These are phyloP conservation scores for Solanum raphanifolium DNA, from an alignment of 257 asterid genomes.

Conservation along the genomic window DNA sequence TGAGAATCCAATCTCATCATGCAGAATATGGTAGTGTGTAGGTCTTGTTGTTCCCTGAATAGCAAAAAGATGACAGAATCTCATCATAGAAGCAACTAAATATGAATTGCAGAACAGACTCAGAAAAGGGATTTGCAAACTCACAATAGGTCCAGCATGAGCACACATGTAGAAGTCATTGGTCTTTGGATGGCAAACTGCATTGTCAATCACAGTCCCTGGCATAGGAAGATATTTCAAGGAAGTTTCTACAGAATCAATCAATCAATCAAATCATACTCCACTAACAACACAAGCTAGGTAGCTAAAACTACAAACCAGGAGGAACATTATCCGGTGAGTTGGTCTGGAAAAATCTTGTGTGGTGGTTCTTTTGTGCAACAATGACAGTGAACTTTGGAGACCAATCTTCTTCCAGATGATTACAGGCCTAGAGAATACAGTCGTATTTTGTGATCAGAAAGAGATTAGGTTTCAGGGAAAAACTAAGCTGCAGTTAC, in stretches of 20 bases:
- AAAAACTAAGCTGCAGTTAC: background rate
- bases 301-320: slow-evolving; percentile 18
- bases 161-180: slow-evolving; percentile 77
- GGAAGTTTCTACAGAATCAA: background rate
- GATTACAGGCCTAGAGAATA: slow-evolving; percentile 50
- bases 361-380: slow-evolving; percentile 76
- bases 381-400: slow-evolving; percentile 54
- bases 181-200: slow-evolving; percentile 45
- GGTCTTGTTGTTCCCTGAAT: slow-evolving; percentile 70
- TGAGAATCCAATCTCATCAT: slow-evolving; percentile 60
- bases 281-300: background rate
- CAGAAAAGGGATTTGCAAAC: background rate
- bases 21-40: slow-evolving; percentile 62
- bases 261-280: background rate
- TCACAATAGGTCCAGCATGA: slow-evolving; percentile 76
- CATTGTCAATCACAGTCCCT: slow-evolving; percentile 72
- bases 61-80: background rate
- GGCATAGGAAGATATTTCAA: slow-evolving; percentile 5
- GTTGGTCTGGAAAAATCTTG: slow-evolving; percentile 45
- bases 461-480: background rate
- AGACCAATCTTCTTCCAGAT: slow-evolving; percentile 33
- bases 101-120: background rate
- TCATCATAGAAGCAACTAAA: background rate
- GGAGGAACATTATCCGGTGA: slow-evolving; percentile 56
- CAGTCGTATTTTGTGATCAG: background rate